Evolutionary conservation across 106 monocot genomes (phyloP), one percentile per base, ranked within the genome.

Genomic region (Iris macrosiphon): DNA sequence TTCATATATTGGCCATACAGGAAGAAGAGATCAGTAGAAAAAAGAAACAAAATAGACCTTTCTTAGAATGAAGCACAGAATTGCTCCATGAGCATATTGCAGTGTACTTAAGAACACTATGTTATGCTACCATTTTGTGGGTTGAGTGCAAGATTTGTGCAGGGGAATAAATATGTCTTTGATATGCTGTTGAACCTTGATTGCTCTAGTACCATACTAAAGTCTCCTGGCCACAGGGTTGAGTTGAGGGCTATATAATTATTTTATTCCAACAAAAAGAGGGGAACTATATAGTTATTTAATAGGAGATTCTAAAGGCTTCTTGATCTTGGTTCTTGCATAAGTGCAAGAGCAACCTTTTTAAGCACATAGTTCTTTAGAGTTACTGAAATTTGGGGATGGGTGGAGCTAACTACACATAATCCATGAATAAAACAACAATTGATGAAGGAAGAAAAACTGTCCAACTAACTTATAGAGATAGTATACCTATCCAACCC

Each of bases 301-400:
- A 44, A 44, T 16, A 44, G 11, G 4, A 44, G 43, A 19, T 4
- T 44, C 0, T 44, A 4, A 44, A 44, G 1, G 43, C 7, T 44
- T 44, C 2, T 44, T 44, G 43, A 19, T 19, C 43, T 18, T 18
- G 9, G 9, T 43, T n/a, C n/a, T n/a, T n/a, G n/a, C n/a, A n/a
- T n/a, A n/a, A n/a, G n/a, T n/a, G n/a, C n/a, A n/a, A n/a, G n/a
- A n/a, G n/a, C n/a, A n/a, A n/a, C n/a, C n/a, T n/a, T n/a, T n/a
- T n/a, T n/a, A n/a, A n/a, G n/a, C 22, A 49, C 49, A 49, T 29
- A 49, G 12, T 23, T 46, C 23, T 46, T 46, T 46, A 46, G 24
- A 46, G 42, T 2, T 1, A 16, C 18, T 44, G 20, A 44, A 18
- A 13, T 24, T 24, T n/a, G n/a, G n/a, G n/a, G n/a, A n/a, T n/a